These are phyloP conservation scores for Penstemon davidsonii DNA, from an alignment of 257 asterid genomes.

Conservation along the genomic window DNA sequence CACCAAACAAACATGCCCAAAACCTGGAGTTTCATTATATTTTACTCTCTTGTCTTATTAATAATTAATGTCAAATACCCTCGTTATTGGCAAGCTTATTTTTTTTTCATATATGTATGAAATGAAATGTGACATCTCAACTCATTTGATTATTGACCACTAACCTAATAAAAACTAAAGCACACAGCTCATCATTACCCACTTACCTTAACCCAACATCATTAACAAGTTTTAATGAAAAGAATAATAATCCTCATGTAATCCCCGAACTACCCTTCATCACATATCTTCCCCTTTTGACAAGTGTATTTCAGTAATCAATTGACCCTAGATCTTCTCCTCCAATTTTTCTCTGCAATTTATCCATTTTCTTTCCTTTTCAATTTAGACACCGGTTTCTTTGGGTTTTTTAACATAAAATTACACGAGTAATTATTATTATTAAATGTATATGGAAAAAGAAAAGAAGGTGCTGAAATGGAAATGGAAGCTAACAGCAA, in stretches of 20 bases:
- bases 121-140: constrained; percentile 29
- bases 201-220: constrained; percentile 3
- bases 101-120: background rate
- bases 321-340: constrained; percentile 38
- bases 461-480: constrained; percentile 28
- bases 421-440: too few relatives aligned
- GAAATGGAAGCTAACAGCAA: constrained; percentile 37
- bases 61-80: background rate
- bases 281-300: background rate
- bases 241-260: background rate
- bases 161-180: constrained; percentile 27
- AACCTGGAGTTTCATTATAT: background rate
- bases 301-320: constrained; percentile 13
- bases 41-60: background rate
- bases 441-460: background rate
- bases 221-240: background rate
- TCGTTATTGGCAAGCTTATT: constrained; percentile 14
- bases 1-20: too few relatives aligned
- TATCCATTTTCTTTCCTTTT: constrained; percentile 5
- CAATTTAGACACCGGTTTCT: constrained; percentile 14
- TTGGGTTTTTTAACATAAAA: constrained; percentile 14
- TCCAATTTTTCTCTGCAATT: constrained; percentile 8
- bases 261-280: constrained; percentile 31
- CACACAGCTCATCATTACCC: constrained; percentile 17
- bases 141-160: constrained; percentile 30